Base-by-base conservation (phyloP, 2,329 filamentous ascomycete genomes). In the Stagonosporopsis vannaccii region DNA sequence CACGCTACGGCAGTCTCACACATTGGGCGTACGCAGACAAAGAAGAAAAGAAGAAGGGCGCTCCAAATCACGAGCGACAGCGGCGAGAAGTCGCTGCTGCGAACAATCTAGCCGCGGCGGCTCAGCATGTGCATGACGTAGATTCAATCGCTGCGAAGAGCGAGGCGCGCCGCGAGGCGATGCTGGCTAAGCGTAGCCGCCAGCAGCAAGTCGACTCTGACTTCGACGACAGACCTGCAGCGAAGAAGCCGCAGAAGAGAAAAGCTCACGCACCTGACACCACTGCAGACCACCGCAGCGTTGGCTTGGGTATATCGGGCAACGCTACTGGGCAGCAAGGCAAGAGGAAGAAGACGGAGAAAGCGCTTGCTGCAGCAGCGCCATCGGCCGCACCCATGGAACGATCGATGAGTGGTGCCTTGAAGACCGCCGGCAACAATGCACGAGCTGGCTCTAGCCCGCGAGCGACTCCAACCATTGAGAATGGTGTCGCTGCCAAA, bases 21-120 rank as follows among this genome's bases (percentile, higher is more conserved):
- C 95, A 99, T 76, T 99, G 95, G 95, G 95, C 94, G 44, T 98
- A 98, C 74, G 90, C 91, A 19, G 90, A 94, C 70, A 89, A 94
- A 62, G 84, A 87, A 51, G 75, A 81, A 51, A 82, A 84, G 62
- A 87, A 86, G 67, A 77, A 79, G 51, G 77, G 77, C 2, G 80
- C 83, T n/a, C 80, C 85, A 22, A 83, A 87, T 40, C 87, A 87
- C 28, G 91, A 96, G 72, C 84, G 89, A 23, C 88, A 90, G 43
- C 85, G 92, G 58, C 86, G 91, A 61, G 92, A 97, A 71, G 90
- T 89, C 20, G 90, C 89, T 11, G 85, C 90, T 20, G 87, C 87
- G 35, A 90, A 92, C 64, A 91, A 82, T 60, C 68, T 86, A 41
- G 81, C 83, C 4, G 83, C 91, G 20, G 90, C 90, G 1, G 89